Percentiles rank a stretch among this genome's conserved stretches.
Conservation (phyloP, 2,329 filamentous ascomycete species). For the Colletotrichum sp. region DNA sequence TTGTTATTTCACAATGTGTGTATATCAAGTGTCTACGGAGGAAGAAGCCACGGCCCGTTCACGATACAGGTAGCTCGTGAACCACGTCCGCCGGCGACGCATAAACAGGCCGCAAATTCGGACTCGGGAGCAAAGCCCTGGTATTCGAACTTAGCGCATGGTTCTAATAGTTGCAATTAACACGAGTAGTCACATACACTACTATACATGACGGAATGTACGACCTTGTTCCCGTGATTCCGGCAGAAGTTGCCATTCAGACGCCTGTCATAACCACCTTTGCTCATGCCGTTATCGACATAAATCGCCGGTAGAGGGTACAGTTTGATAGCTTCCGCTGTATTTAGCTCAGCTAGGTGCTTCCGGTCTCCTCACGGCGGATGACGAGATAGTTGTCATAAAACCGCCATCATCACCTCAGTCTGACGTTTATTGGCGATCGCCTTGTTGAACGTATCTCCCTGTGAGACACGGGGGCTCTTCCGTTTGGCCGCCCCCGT, state of each 20-base stretch:
- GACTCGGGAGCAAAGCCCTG: background rate
- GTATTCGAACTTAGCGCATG: background rate
- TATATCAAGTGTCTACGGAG: background rate
- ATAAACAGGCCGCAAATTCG: background rate
- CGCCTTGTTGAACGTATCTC: background rate
- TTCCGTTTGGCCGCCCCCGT: background rate
- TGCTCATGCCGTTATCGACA: background rate
- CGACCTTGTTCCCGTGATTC: background rate
- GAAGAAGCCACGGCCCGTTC: background rate
- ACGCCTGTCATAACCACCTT: background rate
- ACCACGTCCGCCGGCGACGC: background rate
- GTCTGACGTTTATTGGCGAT: background rate
- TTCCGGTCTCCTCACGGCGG: background rate
- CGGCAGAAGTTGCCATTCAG: background rate
- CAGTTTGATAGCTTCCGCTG: background rate
- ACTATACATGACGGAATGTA: background rate
- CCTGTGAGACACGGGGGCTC: background rate
- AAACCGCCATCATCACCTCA: background rate
- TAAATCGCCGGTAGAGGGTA: background rate
- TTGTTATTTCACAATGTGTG: background rate
- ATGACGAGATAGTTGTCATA: background rate
- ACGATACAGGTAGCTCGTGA: background rate
- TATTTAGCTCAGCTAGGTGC: background rate
- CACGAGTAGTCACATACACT: background rate
- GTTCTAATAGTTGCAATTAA: background rate